A percentile compares a stretch with the other conserved stretches of the same genome.
These are phyloP conservation scores for Geum urbanum DNA, from an alignment of 306 rosid species.

Conservation along the genomic window DNA sequence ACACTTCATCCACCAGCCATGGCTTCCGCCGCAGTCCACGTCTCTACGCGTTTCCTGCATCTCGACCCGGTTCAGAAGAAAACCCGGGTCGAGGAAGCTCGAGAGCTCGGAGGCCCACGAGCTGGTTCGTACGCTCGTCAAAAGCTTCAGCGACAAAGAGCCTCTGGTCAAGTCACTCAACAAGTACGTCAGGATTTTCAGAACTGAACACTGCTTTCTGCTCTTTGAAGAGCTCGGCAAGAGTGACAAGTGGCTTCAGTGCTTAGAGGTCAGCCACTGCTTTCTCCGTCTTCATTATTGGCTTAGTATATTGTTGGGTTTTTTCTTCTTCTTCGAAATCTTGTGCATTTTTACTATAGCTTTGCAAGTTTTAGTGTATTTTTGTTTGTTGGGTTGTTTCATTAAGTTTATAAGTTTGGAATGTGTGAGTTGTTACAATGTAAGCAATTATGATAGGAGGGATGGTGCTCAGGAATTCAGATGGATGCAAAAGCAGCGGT, in stretches of 20 bases:
- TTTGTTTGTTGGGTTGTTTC: too few relatives aligned
- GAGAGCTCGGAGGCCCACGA: conserved; percentile 55
- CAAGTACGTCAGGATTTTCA: conserved; percentile 59
- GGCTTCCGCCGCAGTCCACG: conserved; percentile 24
- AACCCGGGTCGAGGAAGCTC: conserved; percentile 8
- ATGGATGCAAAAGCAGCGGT: conserved; percentile 96
- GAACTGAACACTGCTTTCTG: conserved; percentile 83
- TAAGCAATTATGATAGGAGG: conserved; percentile 3
- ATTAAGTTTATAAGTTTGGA: too few relatives aligned
- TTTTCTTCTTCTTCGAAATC: too few relatives aligned
- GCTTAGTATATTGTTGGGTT: neutral
- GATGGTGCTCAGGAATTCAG: conserved; percentile 69
- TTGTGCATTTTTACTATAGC: too few relatives aligned
- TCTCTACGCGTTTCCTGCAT: conserved; percentile 36
- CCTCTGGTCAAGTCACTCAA: conserved; percentile 64
- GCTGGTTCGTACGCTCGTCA: conserved; percentile 51
- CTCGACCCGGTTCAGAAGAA: conserved; percentile 37
- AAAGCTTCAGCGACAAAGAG: conserved; percentile 61
- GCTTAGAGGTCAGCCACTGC: conserved; percentile 63
- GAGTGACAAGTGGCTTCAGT: conserved; percentile 73
- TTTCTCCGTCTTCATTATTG: neutral
- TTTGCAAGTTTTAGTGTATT: too few relatives aligned
- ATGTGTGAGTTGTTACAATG: neutral
- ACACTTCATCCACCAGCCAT: conserved; percentile 18
- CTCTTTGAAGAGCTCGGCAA: conserved; percentile 80